These are phyloP conservation scores for Tephrocybe sp. DNA, from an alignment of 768 basidiomycete species.

Conservation along the genomic window DNA sequence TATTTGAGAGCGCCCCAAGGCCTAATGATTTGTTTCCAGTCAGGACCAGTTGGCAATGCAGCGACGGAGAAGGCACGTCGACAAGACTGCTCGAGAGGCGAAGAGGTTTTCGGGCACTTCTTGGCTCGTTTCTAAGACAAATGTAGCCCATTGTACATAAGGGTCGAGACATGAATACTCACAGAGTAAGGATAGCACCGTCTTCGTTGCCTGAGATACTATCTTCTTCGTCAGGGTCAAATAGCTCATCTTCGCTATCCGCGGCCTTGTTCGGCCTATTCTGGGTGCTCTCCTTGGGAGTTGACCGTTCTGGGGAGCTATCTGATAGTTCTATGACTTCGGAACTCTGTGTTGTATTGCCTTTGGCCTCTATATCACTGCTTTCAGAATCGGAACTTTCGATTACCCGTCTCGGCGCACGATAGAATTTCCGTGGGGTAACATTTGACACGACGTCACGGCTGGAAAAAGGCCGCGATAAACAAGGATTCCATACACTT, in stretches of 20 bases:
- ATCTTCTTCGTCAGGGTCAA: slow-evolving; percentile 31
- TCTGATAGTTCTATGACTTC: slow-evolving; percentile 31
- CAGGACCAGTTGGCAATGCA: background rate
- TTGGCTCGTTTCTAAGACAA: slow-evolving; percentile 46
- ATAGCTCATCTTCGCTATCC: background rate
- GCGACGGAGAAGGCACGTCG: slow-evolving; percentile 10
- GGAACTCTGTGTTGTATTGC: slow-evolving; percentile 12
- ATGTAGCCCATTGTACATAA: background rate
- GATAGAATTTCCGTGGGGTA: slow-evolving; percentile 11
- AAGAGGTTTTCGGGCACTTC: slow-evolving; percentile 45
- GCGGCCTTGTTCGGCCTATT: slow-evolving; percentile 10
- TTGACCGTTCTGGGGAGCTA: slow-evolving; percentile 19
- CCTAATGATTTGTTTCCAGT: background rate
- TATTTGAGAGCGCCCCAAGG: background rate
- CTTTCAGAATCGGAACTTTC: slow-evolving; percentile 34
- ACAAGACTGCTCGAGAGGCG: slow-evolving; percentile 16
- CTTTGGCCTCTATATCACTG: slow-evolving; percentile 24
- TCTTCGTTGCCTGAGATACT: slow-evolving; percentile 26
- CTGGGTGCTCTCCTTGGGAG: slow-evolving; percentile 1
- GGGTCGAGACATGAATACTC: slow-evolving; percentile 17
- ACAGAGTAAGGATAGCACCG: slow-evolving; percentile 39
- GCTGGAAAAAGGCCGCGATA: background rate
- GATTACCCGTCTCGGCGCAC: slow-evolving; percentile 29
- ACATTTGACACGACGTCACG: too few species aligned
- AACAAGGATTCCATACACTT: too few species aligned